Evolutionary conservation across 495 filamentous ascomycete genomes (phyloP).

Genomic region (Darksidea phi): DNA sequence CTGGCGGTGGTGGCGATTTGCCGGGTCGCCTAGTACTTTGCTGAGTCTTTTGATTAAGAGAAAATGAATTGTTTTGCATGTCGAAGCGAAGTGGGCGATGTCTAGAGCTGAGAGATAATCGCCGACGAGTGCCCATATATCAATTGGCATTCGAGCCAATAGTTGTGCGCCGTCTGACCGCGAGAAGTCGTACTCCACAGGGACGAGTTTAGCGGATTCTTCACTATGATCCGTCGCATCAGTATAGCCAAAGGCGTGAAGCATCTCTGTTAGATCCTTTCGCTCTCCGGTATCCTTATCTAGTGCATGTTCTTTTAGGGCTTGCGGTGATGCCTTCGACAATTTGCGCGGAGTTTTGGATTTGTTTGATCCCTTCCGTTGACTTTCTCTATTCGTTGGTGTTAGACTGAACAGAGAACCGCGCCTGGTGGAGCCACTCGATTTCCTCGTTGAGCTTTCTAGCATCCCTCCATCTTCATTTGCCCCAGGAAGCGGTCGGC

Average conservation of each 20-base stretch:
- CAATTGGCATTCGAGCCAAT: background rate
- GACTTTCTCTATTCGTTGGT: too few relatives aligned
- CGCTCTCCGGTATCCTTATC: background rate
- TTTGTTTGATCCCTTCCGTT: background rate
- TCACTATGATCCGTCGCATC: background rate
- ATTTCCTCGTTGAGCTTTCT: too few relatives aligned
- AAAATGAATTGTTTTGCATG: background rate
- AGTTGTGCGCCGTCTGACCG: background rate
- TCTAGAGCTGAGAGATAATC: background rate
- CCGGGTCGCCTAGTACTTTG: background rate
- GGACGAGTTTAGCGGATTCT: background rate
- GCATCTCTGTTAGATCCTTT: background rate
- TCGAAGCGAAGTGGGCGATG: background rate
- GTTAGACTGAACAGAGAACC: background rate
- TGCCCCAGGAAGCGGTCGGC: background rate
- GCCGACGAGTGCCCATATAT: background rate
- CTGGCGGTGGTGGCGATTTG: conserved; percentile 44
- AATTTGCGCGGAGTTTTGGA: background rate
- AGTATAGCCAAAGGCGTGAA: background rate
- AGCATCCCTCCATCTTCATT: background rate
- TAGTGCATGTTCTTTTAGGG: background rate
- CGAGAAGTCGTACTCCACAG: background rate
- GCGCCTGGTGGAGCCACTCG: background rate
- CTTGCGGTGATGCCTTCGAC: background rate
- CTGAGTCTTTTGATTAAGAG: background rate